phyloP scores from a whole-genome alignment of 345 rosid genomes.

The Noccaea caerulescens region DNA sequence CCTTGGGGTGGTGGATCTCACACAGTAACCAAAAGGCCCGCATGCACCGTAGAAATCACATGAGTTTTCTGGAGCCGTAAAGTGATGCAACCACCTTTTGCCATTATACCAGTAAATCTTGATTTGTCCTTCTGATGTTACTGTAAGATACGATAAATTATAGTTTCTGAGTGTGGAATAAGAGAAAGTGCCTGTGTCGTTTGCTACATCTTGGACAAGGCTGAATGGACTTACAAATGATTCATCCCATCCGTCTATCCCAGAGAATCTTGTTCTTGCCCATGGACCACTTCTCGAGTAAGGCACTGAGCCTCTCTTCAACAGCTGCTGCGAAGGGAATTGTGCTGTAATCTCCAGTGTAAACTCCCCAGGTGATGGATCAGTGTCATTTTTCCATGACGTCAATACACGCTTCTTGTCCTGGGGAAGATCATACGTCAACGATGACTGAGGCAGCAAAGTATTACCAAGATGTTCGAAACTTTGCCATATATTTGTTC shows the following conservation, averaged over 20 bases:
- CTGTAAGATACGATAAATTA: constrained; percentile 24
- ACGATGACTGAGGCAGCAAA: constrained; percentile 38
- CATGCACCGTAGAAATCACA: constrained; percentile 42
- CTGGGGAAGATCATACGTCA: constrained; percentile 33
- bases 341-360: constrained; percentile 40
- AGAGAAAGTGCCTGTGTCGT: constrained; percentile 28
- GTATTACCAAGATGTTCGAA: constrained; percentile 41
- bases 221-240: constrained; percentile 40
- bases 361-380: constrained; percentile 40
- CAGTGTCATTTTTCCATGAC: constrained; percentile 36
- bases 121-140: constrained; percentile 38
- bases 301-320: constrained; percentile 30
- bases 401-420: constrained; percentile 35
- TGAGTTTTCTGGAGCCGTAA: constrained; percentile 22
- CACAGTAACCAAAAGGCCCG: constrained; percentile 43
- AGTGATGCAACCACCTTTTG: constrained; percentile 26
- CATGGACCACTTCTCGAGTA: constrained; percentile 45
- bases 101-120: constrained; percentile 37
- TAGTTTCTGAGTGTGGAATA: constrained; percentile 29
- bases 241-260: constrained; percentile 19
- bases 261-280: constrained; percentile 43
- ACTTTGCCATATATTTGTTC: constrained; percentile 33
- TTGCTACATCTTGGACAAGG: constrained; percentile 35
- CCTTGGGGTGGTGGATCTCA: constrained; percentile 27
- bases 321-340: constrained; percentile 33